These are phyloP conservation scores for Filobasidium uniguttulatum DNA, from an alignment of 1,284 basidiomycete species.

Conservation along the genomic window DNA sequence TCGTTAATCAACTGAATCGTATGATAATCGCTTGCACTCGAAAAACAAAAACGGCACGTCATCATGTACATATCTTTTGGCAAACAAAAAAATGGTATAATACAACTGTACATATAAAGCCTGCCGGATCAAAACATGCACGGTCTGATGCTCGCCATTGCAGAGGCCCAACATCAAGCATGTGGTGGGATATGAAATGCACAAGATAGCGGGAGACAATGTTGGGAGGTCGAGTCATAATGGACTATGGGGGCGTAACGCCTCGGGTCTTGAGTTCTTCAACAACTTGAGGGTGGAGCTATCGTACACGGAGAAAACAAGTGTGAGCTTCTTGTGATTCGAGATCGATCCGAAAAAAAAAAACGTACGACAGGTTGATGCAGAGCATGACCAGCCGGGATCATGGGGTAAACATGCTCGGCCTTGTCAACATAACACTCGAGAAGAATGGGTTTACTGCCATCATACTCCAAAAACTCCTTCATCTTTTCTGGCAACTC, in stretches of 20 bases:
- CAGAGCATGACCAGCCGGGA: conserved; percentile 76
- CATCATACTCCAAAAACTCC: conserved; percentile 86
- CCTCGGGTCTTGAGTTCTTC: conserved; percentile 4
- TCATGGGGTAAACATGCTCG: conserved; percentile 84
- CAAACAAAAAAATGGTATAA: too few relatives aligned
- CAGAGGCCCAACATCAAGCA: too few relatives aligned
- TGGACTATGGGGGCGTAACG: background rate
- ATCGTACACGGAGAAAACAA: background rate
- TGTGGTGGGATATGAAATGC: too few relatives aligned
- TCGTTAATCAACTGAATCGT: too few relatives aligned
- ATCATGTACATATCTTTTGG: too few relatives aligned
- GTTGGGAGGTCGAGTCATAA: background rate
- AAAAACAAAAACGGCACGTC: too few relatives aligned
- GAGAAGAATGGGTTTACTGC: conserved; percentile 69
- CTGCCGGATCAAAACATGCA: too few relatives aligned
- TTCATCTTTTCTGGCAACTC: conserved; percentile 92
- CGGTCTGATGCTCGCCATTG: too few relatives aligned
- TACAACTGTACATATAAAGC: too few relatives aligned
- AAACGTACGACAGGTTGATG: conserved; percentile 58
- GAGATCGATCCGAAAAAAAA: background rate
- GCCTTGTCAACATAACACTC: conserved; percentile 71
- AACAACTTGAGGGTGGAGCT: conserved; percentile 15
- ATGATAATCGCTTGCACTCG: too few relatives aligned
- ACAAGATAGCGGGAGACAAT: background rate
- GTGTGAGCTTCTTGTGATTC: background rate